Conservation (phyloP, 495 filamentous ascomycete genomes). For the Oleoguttula mirabilis region DNA sequence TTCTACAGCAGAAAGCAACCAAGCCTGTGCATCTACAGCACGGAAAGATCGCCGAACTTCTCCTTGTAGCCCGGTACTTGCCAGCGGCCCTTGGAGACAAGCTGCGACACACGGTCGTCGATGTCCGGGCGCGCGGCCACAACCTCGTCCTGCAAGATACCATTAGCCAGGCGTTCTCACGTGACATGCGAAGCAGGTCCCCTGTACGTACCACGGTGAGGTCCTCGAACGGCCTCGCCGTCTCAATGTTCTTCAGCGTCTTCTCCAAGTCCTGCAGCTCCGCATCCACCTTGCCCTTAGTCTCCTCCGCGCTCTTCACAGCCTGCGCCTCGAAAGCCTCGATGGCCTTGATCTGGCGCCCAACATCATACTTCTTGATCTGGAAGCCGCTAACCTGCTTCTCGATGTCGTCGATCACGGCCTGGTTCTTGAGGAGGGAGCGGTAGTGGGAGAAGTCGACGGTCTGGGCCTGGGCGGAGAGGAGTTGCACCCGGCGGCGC, state of each 20-base stretch:
- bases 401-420: conserved; percentile 92
- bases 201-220: conserved; percentile 79
- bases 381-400: conserved; percentile 81
- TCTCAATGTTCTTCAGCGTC: conserved; percentile 95
- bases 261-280: conserved; percentile 85
- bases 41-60: conserved; percentile 93
- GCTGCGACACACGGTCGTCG: conserved; percentile 80
- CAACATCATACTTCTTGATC: conserved; percentile 79
- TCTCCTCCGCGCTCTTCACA: conserved; percentile 89
- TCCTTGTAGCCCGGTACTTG: conserved; percentile 98
- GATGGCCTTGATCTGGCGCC: conserved; percentile 89
- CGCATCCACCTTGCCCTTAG: conserved; percentile 84
- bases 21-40: too few relatives aligned
- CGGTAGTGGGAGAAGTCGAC: conserved; percentile 95
- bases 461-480: conserved; percentile 64
- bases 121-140: conserved; percentile 85
- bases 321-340: conserved; percentile 96
- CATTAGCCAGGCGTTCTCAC: conserved; percentile 19
- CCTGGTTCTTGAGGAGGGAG: conserved; percentile 79
- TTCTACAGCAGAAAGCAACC: too few relatives aligned
- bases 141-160: conserved; percentile 73
- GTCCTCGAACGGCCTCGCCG: conserved; percentile 88
- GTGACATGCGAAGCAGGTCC: conserved; percentile 5
- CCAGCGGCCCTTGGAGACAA: conserved; percentile 97
- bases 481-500: conserved; percentile 74